Base-by-base conservation (phyloP, 2,329 filamentous ascomycete species). In the Colletotrichum sp. region DNA sequence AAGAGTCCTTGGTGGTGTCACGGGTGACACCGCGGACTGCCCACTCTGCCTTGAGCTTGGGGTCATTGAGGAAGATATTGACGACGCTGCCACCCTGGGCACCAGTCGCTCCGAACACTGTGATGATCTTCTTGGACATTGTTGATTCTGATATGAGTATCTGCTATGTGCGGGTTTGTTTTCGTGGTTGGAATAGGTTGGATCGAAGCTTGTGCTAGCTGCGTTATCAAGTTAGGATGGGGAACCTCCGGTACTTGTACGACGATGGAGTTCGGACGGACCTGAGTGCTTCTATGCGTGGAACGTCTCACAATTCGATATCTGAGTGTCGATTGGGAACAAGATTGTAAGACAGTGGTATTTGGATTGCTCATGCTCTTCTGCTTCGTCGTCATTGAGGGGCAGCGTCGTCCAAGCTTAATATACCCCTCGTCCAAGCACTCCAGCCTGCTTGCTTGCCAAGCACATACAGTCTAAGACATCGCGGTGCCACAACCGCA, bases 21-120 rank as follows among this genome's bases (percentile, higher is more conserved):
- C 91, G 89, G 3, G 91, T 91, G 25, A 93, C 85, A 63, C 85
- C 91, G 34, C 91, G 89, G 52, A 93, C 83, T 7, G 83, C 80
- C 84, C 87, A 92, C 55, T 86, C 81, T 60, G 85, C 83, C n/a
- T 84, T 85, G 2, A 90, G 83, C 64, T 86, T 82, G 0, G 88
- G 72, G 63, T 85, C 83, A 48, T 79, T 79, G 55, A 85, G 78
- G 77, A 85, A 85, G 5, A 82, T 79, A 85, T 83, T 28, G 67
- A 90, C 87, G 61, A 93, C 86, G 11, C 89, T 90, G 77, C 89
- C 88, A 65, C 92, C 92, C 83, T 93, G 91, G 74, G 89, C 88
- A 74, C 91, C 90, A 22, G 91, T 93, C 59, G 90, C 88, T 32
- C 91, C 91, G 78, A 92, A 89, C 15, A 93, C 85, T 60, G 88